Evolutionary conservation across 2,329 filamentous ascomycete species (phyloP), one percentile per base, ranked within the genome.

Genomic region (Pseudocercospora vitis): DNA sequence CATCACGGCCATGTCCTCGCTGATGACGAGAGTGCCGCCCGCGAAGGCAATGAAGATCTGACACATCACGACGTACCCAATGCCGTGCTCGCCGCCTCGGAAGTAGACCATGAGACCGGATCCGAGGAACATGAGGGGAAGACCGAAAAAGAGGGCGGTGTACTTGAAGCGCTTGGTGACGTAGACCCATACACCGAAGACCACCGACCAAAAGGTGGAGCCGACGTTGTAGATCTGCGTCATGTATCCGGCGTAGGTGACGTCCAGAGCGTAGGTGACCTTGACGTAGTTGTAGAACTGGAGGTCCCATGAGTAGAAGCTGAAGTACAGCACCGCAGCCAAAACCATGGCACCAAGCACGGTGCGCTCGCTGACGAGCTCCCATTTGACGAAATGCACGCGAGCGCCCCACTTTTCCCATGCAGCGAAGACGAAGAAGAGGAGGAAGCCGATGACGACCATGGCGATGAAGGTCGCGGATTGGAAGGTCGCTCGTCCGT

Each of bases 331-430:
- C 2, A 74, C 65, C 16, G 57, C 61, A 23, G 65, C 59, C n/a
- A 67, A 59, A 7, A 65, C 32, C 57, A 75, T 79, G 8, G 78
- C 73, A 2, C 78, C 78, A 9, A 78, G 60, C 31, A 80, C 73
- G 6, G 78, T 81, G 21, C 74, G 75, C 57, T 79, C 73, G 11
- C 70, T 70, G 60, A 83, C 71, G 48, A 84, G 69, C 37, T 71
- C 62, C 65, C 76, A 81, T 0, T 78, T 81, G 12, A 87, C 74
- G 65, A 86, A 80, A 7, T 79, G 78, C 23, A 80, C 76, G 0
- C 74, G 76, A 0, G 84, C 80, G 48, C 81, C 69, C 48, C 73
- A 84, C 24, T 68, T 77, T 65, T 88, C 84, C 74, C 80, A 85
- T 1, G 81, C 50, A 1, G 71, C 78, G 54, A 87, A 83, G 3